Evolutionary conservation across 768 basidiomycete genomes (phyloP).

Genomic region (Naganishia antarctica): DNA sequence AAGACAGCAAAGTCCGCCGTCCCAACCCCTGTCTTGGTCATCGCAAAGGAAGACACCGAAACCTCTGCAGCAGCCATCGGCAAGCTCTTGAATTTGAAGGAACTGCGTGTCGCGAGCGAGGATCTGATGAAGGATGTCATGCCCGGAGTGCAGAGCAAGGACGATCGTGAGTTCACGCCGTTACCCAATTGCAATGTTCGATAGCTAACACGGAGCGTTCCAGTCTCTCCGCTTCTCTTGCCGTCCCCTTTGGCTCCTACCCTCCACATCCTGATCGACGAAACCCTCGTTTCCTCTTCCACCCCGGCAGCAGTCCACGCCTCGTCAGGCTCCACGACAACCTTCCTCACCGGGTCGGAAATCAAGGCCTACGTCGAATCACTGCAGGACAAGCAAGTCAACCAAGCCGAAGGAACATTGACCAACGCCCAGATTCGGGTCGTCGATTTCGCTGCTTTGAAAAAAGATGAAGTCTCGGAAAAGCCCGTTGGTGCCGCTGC

Average conservation of each 20-base stretch:
- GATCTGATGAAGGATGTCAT: constrained; percentile 84
- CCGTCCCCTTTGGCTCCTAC: constrained; percentile 64
- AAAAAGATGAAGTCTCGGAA: constrained; percentile 50
- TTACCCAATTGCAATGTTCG: constrained; percentile 18
- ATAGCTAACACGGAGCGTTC: constrained; percentile 20
- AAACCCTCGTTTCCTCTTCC: constrained; percentile 66
- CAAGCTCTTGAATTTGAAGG: constrained; percentile 67
- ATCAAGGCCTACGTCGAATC: constrained; percentile 66
- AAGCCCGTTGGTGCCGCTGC: constrained; percentile 34
- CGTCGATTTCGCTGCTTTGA: constrained; percentile 66
- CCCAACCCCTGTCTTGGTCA: constrained; percentile 77
- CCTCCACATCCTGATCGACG: constrained; percentile 65
- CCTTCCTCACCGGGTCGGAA: constrained; percentile 75
- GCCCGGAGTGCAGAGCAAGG: constrained; percentile 62
- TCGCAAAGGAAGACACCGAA: constrained; percentile 80
- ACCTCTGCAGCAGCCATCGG: constrained; percentile 70
- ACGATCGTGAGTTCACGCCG: constrained; percentile 63
- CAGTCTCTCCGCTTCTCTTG: constrained; percentile 78
- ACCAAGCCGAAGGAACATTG: constrained; percentile 19
- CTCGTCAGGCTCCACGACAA: constrained; percentile 61
- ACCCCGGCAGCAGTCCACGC: constrained; percentile 71
- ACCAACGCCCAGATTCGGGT: constrained; percentile 58
- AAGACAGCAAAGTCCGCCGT: constrained; percentile 86
- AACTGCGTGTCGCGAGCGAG: constrained; percentile 75
- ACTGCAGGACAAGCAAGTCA: constrained; percentile 53